A percentile compares a stretch with the other conserved stretches of the same genome.
Conservation (phyloP, 352 stramenopile genomes). For the Phytophthora pini region DNA sequence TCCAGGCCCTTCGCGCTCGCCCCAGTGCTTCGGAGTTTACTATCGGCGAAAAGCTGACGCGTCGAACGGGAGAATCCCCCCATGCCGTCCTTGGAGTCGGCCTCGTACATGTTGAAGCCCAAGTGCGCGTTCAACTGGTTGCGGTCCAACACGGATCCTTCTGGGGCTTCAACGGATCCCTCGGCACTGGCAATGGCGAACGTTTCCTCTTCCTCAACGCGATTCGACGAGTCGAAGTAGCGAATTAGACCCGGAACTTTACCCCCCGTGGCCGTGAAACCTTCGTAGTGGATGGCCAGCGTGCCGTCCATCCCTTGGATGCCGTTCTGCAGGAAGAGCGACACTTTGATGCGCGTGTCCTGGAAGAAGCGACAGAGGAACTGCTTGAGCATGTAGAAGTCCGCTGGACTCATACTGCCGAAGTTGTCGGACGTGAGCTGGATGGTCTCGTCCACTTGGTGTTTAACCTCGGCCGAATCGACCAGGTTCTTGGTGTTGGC, state of each 20-base stretch:
- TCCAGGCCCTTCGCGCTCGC: conserved; percentile 33
- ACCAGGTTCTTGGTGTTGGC: conserved; percentile 78
- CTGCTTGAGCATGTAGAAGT: conserved; percentile 89
- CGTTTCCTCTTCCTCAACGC: conserved; percentile 69
- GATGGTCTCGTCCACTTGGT: conserved; percentile 80
- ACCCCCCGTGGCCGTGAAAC: conserved; percentile 71
- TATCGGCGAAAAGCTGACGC: conserved; percentile 68
- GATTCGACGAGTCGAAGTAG: conserved; percentile 74
- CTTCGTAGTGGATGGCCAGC: conserved; percentile 77
- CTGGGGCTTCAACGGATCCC: conserved; percentile 55
- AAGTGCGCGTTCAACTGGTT: conserved; percentile 65
- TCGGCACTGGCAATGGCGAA: conserved; percentile 67
- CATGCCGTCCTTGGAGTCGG: conserved; percentile 61
- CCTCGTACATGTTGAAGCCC: conserved; percentile 88
- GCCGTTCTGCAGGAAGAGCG: conserved; percentile 90
- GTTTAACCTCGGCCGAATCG: conserved; percentile 66
- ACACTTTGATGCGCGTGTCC: conserved; percentile 92
- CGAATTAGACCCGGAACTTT: conserved; percentile 69
- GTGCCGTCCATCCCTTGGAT: conserved; percentile 88
- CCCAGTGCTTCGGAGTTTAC: conserved; percentile 47
- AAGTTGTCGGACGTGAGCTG: conserved; percentile 81
- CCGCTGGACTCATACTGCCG: conserved; percentile 57
- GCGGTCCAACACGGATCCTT: conserved; percentile 61
- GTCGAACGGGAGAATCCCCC: conserved; percentile 46
- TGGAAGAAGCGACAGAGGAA: conserved; percentile 91